phyloP scores from a whole-genome alignment of 164 flowering plant genomes.

The Tetrastigma voinierianum region DNA sequence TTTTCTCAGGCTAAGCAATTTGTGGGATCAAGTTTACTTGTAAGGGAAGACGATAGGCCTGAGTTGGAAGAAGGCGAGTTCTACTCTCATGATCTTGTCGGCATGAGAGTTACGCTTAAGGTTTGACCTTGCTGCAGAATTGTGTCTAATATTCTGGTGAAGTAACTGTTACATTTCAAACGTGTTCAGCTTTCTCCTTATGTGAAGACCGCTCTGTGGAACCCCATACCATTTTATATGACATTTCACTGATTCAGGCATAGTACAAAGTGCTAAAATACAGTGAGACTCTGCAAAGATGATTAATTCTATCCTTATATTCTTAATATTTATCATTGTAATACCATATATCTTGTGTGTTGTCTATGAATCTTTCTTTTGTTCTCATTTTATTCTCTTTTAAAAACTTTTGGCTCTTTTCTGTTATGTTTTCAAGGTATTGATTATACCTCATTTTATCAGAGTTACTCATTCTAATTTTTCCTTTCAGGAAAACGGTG shows the following conservation, averaged over 20 bases:
- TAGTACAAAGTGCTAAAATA: background rate
- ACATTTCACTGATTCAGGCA: background rate
- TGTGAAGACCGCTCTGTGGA: background rate
- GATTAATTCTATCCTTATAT: too few relatives aligned
- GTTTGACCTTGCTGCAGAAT: slow-evolving; percentile 30
- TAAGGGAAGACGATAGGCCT: slow-evolving; percentile 71
- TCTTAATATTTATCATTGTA: background rate
- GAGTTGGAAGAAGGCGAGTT: slow-evolving; percentile 79
- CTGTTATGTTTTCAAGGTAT: background rate
- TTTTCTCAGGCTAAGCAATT: slow-evolving; percentile 70
- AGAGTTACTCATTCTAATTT: background rate
- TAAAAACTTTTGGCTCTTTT: background rate
- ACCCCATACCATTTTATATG: background rate
- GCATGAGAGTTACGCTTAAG: slow-evolving; percentile 90
- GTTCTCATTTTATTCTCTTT: background rate
- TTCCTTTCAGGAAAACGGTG: slow-evolving; percentile 66
- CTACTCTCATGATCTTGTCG: slow-evolving; percentile 83
- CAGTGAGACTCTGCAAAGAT: background rate
- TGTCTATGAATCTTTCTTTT: background rate
- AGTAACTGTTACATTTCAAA: too few relatives aligned
- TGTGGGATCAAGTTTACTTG: slow-evolving; percentile 80
- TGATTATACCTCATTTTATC: slow-evolving; percentile 7
- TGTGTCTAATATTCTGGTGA: background rate
- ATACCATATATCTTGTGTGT: background rate
- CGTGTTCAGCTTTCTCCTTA: too few relatives aligned